Conservation (phyloP, 2,329 filamentous ascomycete genomes). For the Metarhizium guizhouense region DNA sequence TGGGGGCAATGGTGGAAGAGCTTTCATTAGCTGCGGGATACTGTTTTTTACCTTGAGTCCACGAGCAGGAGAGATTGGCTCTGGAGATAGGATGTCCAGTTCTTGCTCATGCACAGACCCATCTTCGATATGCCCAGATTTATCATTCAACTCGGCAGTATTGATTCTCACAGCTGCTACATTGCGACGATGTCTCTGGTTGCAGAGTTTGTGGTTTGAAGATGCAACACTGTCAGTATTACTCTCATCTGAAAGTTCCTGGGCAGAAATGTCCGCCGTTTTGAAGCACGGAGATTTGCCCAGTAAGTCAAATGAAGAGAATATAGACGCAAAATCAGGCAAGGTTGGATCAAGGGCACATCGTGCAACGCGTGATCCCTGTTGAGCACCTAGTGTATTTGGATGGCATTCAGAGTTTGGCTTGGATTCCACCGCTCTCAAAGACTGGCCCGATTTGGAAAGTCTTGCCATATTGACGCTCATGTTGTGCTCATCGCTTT, state of each 20-base stretch:
- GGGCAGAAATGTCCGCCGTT: slow-evolving; percentile 5
- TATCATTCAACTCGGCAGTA: slow-evolving; percentile 6
- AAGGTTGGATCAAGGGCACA: slow-evolving; percentile 14
- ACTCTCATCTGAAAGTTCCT: background rate
- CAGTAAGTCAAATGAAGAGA: slow-evolving; percentile 19
- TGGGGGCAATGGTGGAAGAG: slow-evolving; percentile 35
- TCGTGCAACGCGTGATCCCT: background rate
- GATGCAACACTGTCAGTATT: slow-evolving; percentile 2
- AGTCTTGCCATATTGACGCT: background rate
- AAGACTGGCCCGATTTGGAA: background rate
- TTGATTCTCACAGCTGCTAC: slow-evolving; percentile 15
- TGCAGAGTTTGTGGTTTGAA: background rate
- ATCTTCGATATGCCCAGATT: slow-evolving; percentile 2
- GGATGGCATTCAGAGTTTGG: background rate
- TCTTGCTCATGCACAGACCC: slow-evolving; percentile 6
- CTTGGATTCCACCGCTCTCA: background rate
- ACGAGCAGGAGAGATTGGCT: slow-evolving; percentile 37
- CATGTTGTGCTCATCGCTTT: background rate
- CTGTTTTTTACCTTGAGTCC: slow-evolving; percentile 38
- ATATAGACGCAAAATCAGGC: slow-evolving; percentile 19
- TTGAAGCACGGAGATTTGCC: slow-evolving; percentile 14
- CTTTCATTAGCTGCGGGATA: slow-evolving; percentile 44
- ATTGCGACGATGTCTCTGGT: slow-evolving; percentile 17
- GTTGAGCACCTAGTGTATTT: background rate
- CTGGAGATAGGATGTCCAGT: slow-evolving; percentile 33